Base-by-base conservation (phyloP, 2,329 filamentous ascomycete species). In the Aureobasidium namibiae region DNA sequence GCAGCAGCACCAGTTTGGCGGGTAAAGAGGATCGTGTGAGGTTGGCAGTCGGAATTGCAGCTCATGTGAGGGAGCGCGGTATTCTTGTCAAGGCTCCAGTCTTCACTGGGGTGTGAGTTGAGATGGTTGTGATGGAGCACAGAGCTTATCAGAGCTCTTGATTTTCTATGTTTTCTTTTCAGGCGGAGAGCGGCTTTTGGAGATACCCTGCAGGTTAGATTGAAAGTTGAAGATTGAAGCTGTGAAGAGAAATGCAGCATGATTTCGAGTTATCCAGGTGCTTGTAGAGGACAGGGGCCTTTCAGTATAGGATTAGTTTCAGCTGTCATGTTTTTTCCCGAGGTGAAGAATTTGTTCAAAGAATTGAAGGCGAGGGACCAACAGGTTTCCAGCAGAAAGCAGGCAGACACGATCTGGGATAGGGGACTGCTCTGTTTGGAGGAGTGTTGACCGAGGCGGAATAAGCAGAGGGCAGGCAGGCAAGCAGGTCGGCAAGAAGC, bases 61-160 rank as follows among this genome's bases (percentile, higher is more conserved):
- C 79, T n/a, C 71, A 74, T 61, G 75, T 80, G 36, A 72, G 77
- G 48, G 75, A 76, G n/a, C 74, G 76, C 63, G 74, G 71, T 42
- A 74, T 80, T 34, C 65, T 80, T 64, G 74, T 76, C 56, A 79
- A 79, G 66, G 77, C 78, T 57, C 76, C 77, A 13, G 26, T 61
- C 42, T 61, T 56, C 23, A 60, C 36, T 11, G 42, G 33, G 2
- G 5, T 16, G 18, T 46, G 34, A 45, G 38, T 16, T 18, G 48
- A 13, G 14, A 18, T 39, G 38, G 31, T 33, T 10, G 24, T 36
- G 26, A 31, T 29, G 14, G 13, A 41, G 34, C 49, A 26, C 16
- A 16, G 36, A 42, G 50, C 11, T 54, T 54, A 23, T 54, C 11
- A 33, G 36, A 54, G 50, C 36, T 41, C 50, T 31, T 10, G 14